Conservation (phyloP, 2,329 filamentous ascomycete genomes). For the Colletotrichum scovillei region DNA sequence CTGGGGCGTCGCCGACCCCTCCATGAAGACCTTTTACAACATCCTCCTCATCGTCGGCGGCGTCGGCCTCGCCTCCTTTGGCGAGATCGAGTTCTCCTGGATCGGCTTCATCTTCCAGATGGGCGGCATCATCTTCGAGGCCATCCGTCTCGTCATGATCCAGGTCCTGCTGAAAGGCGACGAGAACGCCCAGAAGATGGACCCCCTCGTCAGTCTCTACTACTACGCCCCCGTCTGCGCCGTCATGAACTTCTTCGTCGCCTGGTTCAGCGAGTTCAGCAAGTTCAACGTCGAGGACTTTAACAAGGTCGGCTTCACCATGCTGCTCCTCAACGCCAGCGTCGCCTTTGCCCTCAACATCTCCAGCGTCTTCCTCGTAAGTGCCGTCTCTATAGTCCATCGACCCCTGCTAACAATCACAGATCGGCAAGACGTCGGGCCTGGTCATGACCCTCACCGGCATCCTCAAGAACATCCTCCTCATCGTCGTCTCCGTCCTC, state of each 20-base stretch:
- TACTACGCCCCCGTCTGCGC: constrained; percentile 91
- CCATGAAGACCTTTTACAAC: constrained; percentile 56
- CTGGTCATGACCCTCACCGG: constrained; percentile 88
- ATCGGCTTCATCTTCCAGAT: constrained; percentile 76
- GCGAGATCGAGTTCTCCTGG: constrained; percentile 77
- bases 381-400: constrained; percentile 44
- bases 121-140: constrained; percentile 83
- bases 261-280: constrained; percentile 75
- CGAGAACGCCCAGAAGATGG: constrained; percentile 78
- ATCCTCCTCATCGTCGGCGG: constrained; percentile 64
- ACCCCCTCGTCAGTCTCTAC: constrained; percentile 87
- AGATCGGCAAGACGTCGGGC: constrained; percentile 91
- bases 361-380: constrained; percentile 86
- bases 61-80: constrained; percentile 64
- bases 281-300: constrained; percentile 75
- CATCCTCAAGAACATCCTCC: constrained; percentile 88
- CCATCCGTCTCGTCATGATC: constrained; percentile 85
- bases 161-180: constrained; percentile 82
- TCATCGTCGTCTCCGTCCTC: constrained; percentile 80
- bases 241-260: constrained; percentile 80
- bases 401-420: constrained; percentile 29
- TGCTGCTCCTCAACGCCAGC: constrained; percentile 78
- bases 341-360: constrained; percentile 86
- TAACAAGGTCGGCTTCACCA: constrained; percentile 71
- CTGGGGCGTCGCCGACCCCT: constrained; percentile 62